A percentile compares a stretch with the other conserved stretches of the same genome.
Conservation (phyloP, 192 early-diverging fungal genomes). For the Coemansia interrupta region DNA sequence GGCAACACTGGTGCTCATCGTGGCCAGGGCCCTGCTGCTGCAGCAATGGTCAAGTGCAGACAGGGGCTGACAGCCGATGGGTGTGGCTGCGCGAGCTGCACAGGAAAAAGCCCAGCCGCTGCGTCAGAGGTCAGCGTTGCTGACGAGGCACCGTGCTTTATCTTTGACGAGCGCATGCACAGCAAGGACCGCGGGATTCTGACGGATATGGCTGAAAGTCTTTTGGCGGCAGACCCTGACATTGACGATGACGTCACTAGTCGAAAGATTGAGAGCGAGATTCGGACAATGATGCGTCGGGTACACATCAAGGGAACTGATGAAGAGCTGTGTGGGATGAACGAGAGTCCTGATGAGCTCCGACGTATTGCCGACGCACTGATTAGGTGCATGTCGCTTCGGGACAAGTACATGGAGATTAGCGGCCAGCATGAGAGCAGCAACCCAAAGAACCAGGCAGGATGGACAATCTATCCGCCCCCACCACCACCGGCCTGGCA, state of each 20-base stretch:
- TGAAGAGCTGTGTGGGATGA: constrained; percentile 24
- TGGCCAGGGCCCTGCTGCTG: constrained; percentile 19
- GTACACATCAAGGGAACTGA: neutral
- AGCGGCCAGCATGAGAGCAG: constrained; percentile 71
- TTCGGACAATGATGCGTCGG: neutral
- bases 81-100: neutral
- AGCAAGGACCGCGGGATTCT: neutral
- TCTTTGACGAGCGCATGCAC: too few relatives aligned
- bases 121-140: too few relatives aligned
- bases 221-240: neutral
- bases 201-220: neutral
- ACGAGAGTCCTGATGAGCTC: constrained; percentile 31
- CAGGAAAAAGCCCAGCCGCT: neutral
- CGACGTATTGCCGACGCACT: constrained; percentile 44
- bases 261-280: constrained; percentile 9
- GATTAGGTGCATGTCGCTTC: constrained; percentile 70
- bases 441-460: constrained; percentile 76
- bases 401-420: constrained; percentile 79
- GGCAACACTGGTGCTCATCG: neutral
- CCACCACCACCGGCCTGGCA: constrained; percentile 74
- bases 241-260: neutral
- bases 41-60: constrained; percentile 19
- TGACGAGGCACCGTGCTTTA: too few relatives aligned
- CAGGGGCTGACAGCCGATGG: constrained; percentile 1
- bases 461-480: constrained; percentile 83